Base-by-base conservation (phyloP, 768 basidiomycete genomes). In the Lyophyllum atratum region DNA sequence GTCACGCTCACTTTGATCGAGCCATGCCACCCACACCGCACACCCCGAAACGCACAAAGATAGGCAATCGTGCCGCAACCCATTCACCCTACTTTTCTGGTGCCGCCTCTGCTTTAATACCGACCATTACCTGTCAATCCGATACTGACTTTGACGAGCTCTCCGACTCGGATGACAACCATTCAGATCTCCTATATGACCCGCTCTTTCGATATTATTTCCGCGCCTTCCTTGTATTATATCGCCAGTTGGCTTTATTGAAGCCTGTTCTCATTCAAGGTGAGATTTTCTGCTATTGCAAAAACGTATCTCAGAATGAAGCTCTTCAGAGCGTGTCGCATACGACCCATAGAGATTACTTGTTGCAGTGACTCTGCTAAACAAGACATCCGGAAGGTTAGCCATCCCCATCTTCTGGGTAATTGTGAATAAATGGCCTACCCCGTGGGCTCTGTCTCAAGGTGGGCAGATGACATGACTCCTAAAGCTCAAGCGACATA, bases 321-420 rank as follows among this genome's bases (percentile, higher is more conserved):
- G 19, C n/a, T 29, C 24, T 49, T n/a, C 53, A 87, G 85, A 86
- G 63, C 66, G 64, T 44, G 72, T 89, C 22, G 74, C 79, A 0
- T 68, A 78, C 19, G 77, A 85, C 61, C 85, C 86, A 6, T 91
- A 89, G 87, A 88, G 84, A 67, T 68, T 92, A 33, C 74, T 92
- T 7, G 75, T 91, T 19, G 86, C 85, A 1, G 83, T 83, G 6
- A 85, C 80, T 33, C 72, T 92, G 5, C 79, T 92, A 19, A 92
- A 92, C 64, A 85, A 86, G 65, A 90, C 90, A 0, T 70, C 81
- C 0, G 89, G 85, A 14, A 80, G 78, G 62, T 70, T 77, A 14
- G 86, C 88, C 9, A 78, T 89, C 29, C 90, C 90, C 2, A 74
- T 86, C 14, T 89, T 90, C 63, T 82, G 80, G 77, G 68, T 73